These are phyloP conservation scores for Torulaspora microellipsoides DNA, from an alignment of 805 yeast genomes.

Conservation along the genomic window DNA sequence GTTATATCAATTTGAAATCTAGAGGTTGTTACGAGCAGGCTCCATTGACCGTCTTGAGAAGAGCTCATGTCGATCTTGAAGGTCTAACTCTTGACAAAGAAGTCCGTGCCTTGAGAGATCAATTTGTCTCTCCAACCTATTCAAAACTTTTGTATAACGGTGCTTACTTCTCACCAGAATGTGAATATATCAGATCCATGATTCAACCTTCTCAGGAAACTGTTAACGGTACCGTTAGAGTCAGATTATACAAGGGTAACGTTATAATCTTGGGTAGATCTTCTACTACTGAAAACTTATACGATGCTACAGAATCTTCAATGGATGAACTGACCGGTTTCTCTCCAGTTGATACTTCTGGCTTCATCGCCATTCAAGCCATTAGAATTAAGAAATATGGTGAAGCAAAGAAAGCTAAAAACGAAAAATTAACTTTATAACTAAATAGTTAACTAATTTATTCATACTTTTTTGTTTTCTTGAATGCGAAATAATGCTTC, in stretches of 20 bases:
- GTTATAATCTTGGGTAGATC: constrained; percentile 85
- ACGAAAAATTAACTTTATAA: constrained; percentile 42
- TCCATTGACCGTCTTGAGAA: constrained; percentile 90
- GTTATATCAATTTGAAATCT: constrained; percentile 97
- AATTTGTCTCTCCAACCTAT: constrained; percentile 89
- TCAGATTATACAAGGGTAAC: constrained; percentile 88
- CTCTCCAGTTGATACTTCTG: constrained; percentile 94
- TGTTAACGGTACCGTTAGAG: constrained; percentile 95
- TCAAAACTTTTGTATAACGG: constrained; percentile 93
- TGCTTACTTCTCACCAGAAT: constrained; percentile 96
- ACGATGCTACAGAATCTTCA: constrained; percentile 96
- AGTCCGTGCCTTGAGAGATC: constrained; percentile 94
- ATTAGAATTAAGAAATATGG: constrained; percentile 98
- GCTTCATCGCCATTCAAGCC: constrained; percentile 96
- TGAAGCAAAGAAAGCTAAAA: constrained; percentile 83
- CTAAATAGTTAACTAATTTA: not conserved
- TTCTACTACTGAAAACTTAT: constrained; percentile 90
- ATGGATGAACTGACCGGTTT: constrained; percentile 99
- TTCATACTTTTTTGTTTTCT: not conserved
- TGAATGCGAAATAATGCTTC: no score
- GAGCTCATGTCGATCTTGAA: constrained; percentile 92
- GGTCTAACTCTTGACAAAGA: constrained; percentile 97
- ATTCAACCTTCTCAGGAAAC: constrained; percentile 91
- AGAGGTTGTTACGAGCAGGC: constrained; percentile 99
- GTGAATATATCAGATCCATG: constrained; percentile 92